Conservation (phyloP, 371 early-diverging fungal species). For the Lichtheimia corymbifera region DNA sequence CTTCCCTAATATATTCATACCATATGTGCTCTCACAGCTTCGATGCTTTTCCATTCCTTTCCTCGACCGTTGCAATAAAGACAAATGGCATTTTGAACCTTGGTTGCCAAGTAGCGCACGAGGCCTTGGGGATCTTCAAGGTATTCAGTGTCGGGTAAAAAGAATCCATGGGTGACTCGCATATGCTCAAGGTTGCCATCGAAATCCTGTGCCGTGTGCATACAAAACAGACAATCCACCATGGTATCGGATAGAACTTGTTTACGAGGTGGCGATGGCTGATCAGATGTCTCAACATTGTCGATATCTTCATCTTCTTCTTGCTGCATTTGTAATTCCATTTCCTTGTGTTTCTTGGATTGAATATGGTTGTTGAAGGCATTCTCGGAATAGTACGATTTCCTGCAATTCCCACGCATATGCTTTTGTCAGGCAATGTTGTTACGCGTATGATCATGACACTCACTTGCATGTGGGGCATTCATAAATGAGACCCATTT, state of each 20-base stretch:
- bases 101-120: slow-evolving; percentile 87
- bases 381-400: slow-evolving; percentile 80
- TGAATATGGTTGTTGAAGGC: slow-evolving; percentile 85
- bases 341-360: slow-evolving; percentile 82
- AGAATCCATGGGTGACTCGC: slow-evolving; percentile 87
- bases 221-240: slow-evolving; percentile 69
- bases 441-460: neutral
- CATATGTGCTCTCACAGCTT: slow-evolving; percentile 95
- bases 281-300: neutral
- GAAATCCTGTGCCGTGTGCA: slow-evolving; percentile 56
- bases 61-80: slow-evolving; percentile 95
- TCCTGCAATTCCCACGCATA: slow-evolving; percentile 33
- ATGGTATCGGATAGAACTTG: neutral
- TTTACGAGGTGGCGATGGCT: neutral
- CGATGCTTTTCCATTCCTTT: slow-evolving; percentile 75
- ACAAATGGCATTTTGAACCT: slow-evolving; percentile 89
- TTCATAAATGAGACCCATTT: slow-evolving; percentile 40
- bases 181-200: slow-evolving; percentile 90
- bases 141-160: slow-evolving; percentile 94
- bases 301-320: neutral
- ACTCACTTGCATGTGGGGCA: slow-evolving; percentile 44
- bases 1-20: slow-evolving; percentile 22
- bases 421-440: neutral
- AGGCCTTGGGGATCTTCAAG: slow-evolving; percentile 86
- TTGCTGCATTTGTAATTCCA: slow-evolving; percentile 9